A percentile compares a stretch with the other conserved stretches of the same genome.
These are phyloP conservation scores for Jamesozyma spencerorum DNA, from an alignment of 805 yeast genomes.

Conservation along the genomic window DNA sequence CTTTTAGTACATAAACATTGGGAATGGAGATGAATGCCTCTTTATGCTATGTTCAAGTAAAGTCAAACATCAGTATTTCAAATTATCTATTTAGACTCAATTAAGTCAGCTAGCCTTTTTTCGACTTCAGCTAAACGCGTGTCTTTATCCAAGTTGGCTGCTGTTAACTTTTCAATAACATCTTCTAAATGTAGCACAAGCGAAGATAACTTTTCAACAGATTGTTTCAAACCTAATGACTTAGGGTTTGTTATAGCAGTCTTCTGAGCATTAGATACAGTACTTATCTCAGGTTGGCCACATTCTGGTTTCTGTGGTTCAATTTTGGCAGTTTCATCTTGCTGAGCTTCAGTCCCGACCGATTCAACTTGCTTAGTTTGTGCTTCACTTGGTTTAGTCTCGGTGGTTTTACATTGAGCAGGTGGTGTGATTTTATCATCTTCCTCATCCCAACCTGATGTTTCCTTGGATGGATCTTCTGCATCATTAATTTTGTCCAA, in stretches of 20 bases:
- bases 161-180: slow-evolving; percentile 42
- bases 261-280: slow-evolving; percentile 7
- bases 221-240: slow-evolving; percentile 59
- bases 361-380: slow-evolving; percentile 7
- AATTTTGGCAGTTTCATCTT: slow-evolving; percentile 9
- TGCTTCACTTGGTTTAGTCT: slow-evolving; percentile 1
- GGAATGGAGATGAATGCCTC: no score
- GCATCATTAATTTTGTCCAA: slow-evolving; percentile 26
- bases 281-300: slow-evolving; percentile 1
- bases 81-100: slow-evolving; percentile 27
- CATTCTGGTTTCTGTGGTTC: slow-evolving; percentile 9
- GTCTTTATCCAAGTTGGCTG: slow-evolving; percentile 56
- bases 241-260: slow-evolving; percentile 18
- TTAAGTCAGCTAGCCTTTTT: slow-evolving; percentile 47
- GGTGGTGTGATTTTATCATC: slow-evolving; percentile 17
- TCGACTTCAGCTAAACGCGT: slow-evolving; percentile 50
- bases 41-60: no score
- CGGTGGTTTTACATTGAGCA: slow-evolving; percentile 1
- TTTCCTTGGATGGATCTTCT: slow-evolving; percentile 29
- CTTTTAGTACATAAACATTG: no score
- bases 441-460: slow-evolving; percentile 29
- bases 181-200: slow-evolving; percentile 51
- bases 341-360: slow-evolving; percentile 7
- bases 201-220: slow-evolving; percentile 56
- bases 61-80: no score